Evolutionary conservation across 805 yeast species (phyloP).

Genomic region (Kluyveromyces lactis): DNA sequence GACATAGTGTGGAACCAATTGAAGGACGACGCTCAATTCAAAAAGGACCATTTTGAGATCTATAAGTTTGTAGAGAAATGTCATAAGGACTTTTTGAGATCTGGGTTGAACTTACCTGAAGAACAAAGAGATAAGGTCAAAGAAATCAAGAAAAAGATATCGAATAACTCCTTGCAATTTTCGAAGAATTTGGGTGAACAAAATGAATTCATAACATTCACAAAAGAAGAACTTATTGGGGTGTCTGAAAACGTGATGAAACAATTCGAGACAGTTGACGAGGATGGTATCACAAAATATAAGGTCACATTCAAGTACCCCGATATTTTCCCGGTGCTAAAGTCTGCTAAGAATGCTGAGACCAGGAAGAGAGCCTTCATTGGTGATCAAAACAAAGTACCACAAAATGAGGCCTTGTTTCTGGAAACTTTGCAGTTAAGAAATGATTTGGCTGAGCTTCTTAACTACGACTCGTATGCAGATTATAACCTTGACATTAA

Average conservation of each 20-base stretch:
- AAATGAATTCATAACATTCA: slow-evolving; percentile 49
- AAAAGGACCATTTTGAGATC: slow-evolving; percentile 40
- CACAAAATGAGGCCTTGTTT: slow-evolving; percentile 55
- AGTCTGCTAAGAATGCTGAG: slow-evolving; percentile 53
- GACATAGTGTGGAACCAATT: slow-evolving; percentile 40
- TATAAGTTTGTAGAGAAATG: slow-evolving; percentile 49
- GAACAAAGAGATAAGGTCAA: slow-evolving; percentile 50
- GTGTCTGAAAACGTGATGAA: slow-evolving; percentile 58
- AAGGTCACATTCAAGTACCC: slow-evolving; percentile 80
- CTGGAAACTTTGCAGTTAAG: slow-evolving; percentile 54
- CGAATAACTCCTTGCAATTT: slow-evolving; percentile 49
- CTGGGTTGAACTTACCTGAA: slow-evolving; percentile 56
- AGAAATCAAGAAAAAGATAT: slow-evolving; percentile 49
- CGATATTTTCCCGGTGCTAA: slow-evolving; percentile 68
- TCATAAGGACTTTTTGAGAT: slow-evolving; percentile 49
- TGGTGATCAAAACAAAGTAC: slow-evolving; percentile 61
- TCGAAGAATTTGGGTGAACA: slow-evolving; percentile 66
- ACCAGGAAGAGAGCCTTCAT: slow-evolving; percentile 60
- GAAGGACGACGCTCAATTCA: slow-evolving; percentile 24
- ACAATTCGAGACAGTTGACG: slow-evolving; percentile 43
- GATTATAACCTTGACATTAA: slow-evolving; percentile 66
- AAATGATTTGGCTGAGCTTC: slow-evolving; percentile 47
- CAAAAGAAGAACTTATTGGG: slow-evolving; percentile 61
- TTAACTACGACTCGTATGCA: slow-evolving; percentile 65
- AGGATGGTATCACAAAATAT: slow-evolving; percentile 33